These are phyloP conservation scores for Metschnikowia matae DNA, from an alignment of 805 yeast genomes.

Conservation along the genomic window DNA sequence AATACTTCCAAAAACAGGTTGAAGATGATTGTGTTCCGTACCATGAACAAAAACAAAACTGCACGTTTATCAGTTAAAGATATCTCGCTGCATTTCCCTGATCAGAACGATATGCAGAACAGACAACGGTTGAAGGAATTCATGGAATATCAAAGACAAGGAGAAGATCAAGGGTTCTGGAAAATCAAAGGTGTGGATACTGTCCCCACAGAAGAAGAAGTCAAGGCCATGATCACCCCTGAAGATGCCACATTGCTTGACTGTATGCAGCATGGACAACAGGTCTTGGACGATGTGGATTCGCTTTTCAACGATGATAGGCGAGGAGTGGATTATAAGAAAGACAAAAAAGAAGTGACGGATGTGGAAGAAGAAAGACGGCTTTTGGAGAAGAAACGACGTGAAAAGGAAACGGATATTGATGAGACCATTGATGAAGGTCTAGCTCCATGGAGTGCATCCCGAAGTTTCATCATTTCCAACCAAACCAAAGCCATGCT, in stretches of 20 bases:
- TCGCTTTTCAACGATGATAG: slow-evolving; percentile 42
- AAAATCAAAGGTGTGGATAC: slow-evolving; percentile 60
- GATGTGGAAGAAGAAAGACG: slow-evolving; percentile 21
- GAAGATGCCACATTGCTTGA: slow-evolving; percentile 87
- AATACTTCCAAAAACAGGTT: slow-evolving; percentile 86
- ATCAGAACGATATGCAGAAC: slow-evolving; percentile 95
- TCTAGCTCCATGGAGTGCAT: slow-evolving; percentile 90
- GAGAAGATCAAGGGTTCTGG: slow-evolving; percentile 95
- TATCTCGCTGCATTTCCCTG: slow-evolving; percentile 89
- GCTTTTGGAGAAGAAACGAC: slow-evolving; percentile 27
- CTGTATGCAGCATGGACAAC: slow-evolving; percentile 93
- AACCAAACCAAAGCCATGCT: slow-evolving; percentile 97
- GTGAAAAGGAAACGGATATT: slow-evolving; percentile 21
- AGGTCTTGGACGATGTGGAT: slow-evolving; percentile 75
- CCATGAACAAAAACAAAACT: slow-evolving; percentile 68
- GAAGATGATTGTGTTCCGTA: slow-evolving; percentile 89
- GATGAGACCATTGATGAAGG: slow-evolving; percentile 75
- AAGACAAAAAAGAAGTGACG: slow-evolving; percentile 28
- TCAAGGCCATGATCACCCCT: slow-evolving; percentile 81
- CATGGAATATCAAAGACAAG: slow-evolving; percentile 94
- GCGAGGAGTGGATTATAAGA: slow-evolving; percentile 21
- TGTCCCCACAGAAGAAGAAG: slow-evolving; percentile 71
- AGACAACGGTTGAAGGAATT: slow-evolving; percentile 93
- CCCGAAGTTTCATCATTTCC: slow-evolving; percentile 85
- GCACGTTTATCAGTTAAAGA: slow-evolving; percentile 81